A percentile compares a stretch with the other conserved stretches of the same genome.
Conservation (phyloP, 495 filamentous ascomycete genomes). For the Apiosordaria backusii region DNA sequence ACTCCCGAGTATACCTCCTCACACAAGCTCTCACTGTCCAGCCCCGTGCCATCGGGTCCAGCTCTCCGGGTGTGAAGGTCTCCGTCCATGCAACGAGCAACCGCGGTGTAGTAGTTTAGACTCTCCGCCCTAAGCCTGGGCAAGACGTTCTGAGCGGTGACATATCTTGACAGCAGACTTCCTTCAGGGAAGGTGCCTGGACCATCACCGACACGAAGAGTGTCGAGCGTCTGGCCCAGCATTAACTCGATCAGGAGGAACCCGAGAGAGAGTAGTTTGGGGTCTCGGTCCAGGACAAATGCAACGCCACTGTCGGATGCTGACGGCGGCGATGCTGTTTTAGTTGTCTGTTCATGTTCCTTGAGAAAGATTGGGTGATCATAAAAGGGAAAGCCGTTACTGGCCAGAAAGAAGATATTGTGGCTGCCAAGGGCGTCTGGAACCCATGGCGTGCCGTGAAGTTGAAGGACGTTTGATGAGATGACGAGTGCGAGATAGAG, state of each 20-base stretch:
- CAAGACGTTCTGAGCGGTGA: not conserved
- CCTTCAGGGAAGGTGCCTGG: not conserved
- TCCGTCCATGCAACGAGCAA: not conserved
- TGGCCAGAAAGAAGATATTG: slow-evolving; percentile 24
- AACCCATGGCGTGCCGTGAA: slow-evolving; percentile 30
- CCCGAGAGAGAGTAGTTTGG: not conserved
- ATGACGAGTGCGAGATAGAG: slow-evolving; percentile 27
- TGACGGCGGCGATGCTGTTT: not conserved
- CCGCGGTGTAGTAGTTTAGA: slow-evolving; percentile 3
- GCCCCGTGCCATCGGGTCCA: not conserved
- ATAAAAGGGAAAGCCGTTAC: not conserved
- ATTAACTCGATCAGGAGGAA: slow-evolving; percentile 1
- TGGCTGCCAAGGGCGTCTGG: slow-evolving; percentile 20
- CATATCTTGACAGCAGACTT: not conserved
- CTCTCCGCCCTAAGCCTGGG: not conserved
- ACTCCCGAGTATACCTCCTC: slow-evolving; percentile 1
- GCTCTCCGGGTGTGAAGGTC: not conserved
- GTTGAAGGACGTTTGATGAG: slow-evolving; percentile 28
- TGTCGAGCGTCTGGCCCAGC: not conserved
- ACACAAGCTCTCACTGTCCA: slow-evolving; percentile 3
- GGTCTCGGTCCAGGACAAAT: not conserved
- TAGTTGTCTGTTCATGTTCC: not conserved
- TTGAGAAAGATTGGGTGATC: not conserved
- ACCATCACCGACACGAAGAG: not conserved
- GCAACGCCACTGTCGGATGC: not conserved